Percentiles rank a stretch among this genome's conserved stretches.
Evolutionary conservation across 345 rosid genomes (phyloP).

Genomic region (Camelina laxa): DNA sequence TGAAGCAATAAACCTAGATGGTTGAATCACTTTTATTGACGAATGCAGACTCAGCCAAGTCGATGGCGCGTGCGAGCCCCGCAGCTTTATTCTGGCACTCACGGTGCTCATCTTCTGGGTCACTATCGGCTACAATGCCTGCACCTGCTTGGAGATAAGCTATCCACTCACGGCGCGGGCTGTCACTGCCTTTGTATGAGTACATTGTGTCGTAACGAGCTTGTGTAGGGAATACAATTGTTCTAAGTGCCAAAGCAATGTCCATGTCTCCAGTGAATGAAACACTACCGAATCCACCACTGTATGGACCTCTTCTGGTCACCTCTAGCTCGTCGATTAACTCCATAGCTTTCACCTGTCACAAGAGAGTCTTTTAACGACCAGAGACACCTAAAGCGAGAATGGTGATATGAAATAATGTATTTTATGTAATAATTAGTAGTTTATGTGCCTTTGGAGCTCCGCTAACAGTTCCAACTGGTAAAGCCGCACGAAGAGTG

Average conservation of each 20-base stretch:
- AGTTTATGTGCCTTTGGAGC: slow-evolving; percentile 67
- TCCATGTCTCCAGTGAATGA: slow-evolving; percentile 92
- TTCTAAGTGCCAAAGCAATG: slow-evolving; percentile 76
- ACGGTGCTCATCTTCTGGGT: slow-evolving; percentile 71
- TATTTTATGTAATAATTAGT: too few relatives aligned
- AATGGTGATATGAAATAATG: background rate
- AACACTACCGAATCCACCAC: slow-evolving; percentile 87
- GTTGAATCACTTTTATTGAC: slow-evolving; percentile 37
- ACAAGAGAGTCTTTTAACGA: slow-evolving; percentile 11
- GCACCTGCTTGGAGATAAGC: slow-evolving; percentile 92
- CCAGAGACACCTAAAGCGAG: background rate
- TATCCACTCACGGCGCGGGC: slow-evolving; percentile 68
- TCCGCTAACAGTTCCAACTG: slow-evolving; percentile 94
- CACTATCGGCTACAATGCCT: slow-evolving; percentile 84
- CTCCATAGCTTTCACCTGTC: slow-evolving; percentile 90
- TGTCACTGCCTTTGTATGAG: slow-evolving; percentile 63
- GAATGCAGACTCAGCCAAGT: slow-evolving; percentile 82
- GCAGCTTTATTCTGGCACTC: slow-evolving; percentile 88
- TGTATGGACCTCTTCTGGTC: slow-evolving; percentile 81
- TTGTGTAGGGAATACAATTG: slow-evolving; percentile 74
- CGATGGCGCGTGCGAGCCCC: slow-evolving; percentile 82
- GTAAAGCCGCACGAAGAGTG: slow-evolving; percentile 81
- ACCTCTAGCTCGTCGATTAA: slow-evolving; percentile 70
- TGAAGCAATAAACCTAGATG: slow-evolving; percentile 17
- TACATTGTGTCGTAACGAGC: slow-evolving; percentile 72